phyloP scores from a whole-genome alignment of 805 yeast genomes.

The Kodamaea leandrae region DNA sequence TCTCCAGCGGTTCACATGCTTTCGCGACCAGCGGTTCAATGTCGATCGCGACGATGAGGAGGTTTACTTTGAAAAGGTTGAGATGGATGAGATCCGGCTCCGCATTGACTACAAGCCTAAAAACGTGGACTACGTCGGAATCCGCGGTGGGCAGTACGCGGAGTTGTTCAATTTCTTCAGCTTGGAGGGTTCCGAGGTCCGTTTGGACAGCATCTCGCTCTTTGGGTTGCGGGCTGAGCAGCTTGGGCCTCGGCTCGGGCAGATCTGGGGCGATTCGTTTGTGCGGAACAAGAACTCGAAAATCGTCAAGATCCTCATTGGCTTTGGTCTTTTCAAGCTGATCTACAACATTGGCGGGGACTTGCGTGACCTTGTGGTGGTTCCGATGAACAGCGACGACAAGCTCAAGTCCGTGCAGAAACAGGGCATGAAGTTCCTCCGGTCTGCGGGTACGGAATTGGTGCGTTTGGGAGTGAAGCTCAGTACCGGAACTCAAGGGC shows the following conservation, averaged over 20 bases:
- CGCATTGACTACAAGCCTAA: slow-evolving; percentile 91
- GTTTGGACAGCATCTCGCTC: slow-evolving; percentile 56
- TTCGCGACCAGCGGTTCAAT: slow-evolving; percentile 67
- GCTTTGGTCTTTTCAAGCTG: slow-evolving; percentile 78
- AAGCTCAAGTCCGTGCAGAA: slow-evolving; percentile 68
- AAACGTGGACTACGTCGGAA: slow-evolving; percentile 77
- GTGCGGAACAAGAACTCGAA: slow-evolving; percentile 5
- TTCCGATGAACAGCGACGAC: slow-evolving; percentile 71
- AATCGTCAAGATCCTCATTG: slow-evolving; percentile 55
- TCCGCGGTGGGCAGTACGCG: slow-evolving; percentile 79
- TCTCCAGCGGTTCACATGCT: slow-evolving; percentile 73
- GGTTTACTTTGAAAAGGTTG: slow-evolving; percentile 65
- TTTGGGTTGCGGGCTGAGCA: slow-evolving; percentile 77
- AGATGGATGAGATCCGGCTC: slow-evolving; percentile 56
- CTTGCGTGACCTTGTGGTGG: slow-evolving; percentile 64
- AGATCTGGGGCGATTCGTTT: slow-evolving; percentile 63
- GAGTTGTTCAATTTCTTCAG: slow-evolving; percentile 88
- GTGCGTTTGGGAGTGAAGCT: slow-evolving; percentile 78
- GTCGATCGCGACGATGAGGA: slow-evolving; percentile 60
- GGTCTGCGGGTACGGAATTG: slow-evolving; percentile 75
- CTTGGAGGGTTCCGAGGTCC: slow-evolving; percentile 79
- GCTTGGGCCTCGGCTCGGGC: slow-evolving; percentile 53
- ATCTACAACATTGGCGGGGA: slow-evolving; percentile 78
- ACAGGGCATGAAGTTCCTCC: slow-evolving; percentile 72
- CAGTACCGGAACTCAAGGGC: slow-evolving; percentile 83